Evolutionary conservation across 495 filamentous ascomycete genomes (phyloP), one percentile per base, ranked within the genome.

Genomic region (Glutinoglossum americanum): DNA sequence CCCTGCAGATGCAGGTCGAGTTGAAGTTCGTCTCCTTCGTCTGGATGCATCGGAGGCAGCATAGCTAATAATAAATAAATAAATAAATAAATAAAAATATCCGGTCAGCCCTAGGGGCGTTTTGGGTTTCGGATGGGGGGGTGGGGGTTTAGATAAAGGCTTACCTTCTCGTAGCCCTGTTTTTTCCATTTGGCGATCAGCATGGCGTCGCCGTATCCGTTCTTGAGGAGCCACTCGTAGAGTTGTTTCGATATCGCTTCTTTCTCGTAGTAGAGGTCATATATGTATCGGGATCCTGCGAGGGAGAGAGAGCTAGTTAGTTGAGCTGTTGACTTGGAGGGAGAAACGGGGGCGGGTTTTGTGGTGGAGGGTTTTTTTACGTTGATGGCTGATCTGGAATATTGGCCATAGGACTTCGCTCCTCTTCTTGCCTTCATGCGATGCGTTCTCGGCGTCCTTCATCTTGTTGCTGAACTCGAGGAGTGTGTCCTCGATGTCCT

Each of bases 121-220:
- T 11, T 35, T 11, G 32, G 11, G 32, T 35, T 35, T 5, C 5
- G 5, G 9, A 32, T 39, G 25, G 2, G 5, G 2, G 25, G 25
- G 2, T 53, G 8, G 7, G 15, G 11, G 3, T 10, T 30, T 56
- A 37, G 51, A 21, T 23, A n/a, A 27, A 48, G 55, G 67, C 74
- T 51, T 70, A 87, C 85, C 80, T 97, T 96, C 71, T 97, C 92
- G 70, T 99, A 99, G 23, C 92, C 93, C 65, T 90, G 84, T 72
- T 97, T 99, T 78, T 99, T 99, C 92, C 92, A 99, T 72, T 99
- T 97, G 17, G 92, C 92, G 65, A 99, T 97, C 61, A 99, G 72
- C 68, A 84, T 89, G 21, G 84, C 79, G 72, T 99, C 92, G 10
- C 87, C 92, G 68, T 99, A 97, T 51, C 82, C 81, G 68, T 96